Conservation (phyloP, 192 early-diverging fungal genomes). For the Anaeromyces robustus region DNA sequence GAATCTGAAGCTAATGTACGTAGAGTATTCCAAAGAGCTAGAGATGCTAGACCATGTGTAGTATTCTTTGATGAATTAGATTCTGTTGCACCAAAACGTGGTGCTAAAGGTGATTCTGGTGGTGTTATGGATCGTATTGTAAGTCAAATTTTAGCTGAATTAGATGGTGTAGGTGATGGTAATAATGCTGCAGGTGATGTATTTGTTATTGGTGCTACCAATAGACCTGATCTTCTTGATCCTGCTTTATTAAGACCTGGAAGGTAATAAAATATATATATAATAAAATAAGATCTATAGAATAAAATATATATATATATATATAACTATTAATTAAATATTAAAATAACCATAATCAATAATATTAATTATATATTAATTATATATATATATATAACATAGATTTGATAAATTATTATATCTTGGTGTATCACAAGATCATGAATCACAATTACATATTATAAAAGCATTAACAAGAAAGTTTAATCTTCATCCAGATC, state of each 20-base stretch:
- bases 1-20: slow-evolving; percentile 97
- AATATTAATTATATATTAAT: not conserved
- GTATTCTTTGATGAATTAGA: slow-evolving; percentile 99
- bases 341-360: too few species aligned
- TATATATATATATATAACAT: not conserved
- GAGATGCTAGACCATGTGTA: slow-evolving; percentile 94
- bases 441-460: slow-evolving; percentile 73
- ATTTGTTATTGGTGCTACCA: slow-evolving; percentile 98
- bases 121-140: slow-evolving; percentile 99
- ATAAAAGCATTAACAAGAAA: slow-evolving; percentile 88
- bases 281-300: too few species aligned
- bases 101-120: slow-evolving; percentile 93
- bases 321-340: too few species aligned
- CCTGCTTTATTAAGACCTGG: slow-evolving; percentile 87
- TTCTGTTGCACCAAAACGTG: slow-evolving; percentile 92
- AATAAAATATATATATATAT: not conserved
- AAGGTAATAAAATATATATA: slow-evolving; percentile 16
- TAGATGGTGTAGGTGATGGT: slow-evolving; percentile 56
- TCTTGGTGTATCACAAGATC: slow-evolving; percentile 80
- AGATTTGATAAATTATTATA: slow-evolving; percentile 95
- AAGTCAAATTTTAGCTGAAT: slow-evolving; percentile 83
- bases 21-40: slow-evolving; percentile 83
- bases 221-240: slow-evolving; percentile 92
- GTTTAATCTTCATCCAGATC: slow-evolving; percentile 70
- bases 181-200: slow-evolving; percentile 36